phyloP scores from a whole-genome alignment of 2,329 filamentous ascomycete species.

The Penicillium occitanis region DNA sequence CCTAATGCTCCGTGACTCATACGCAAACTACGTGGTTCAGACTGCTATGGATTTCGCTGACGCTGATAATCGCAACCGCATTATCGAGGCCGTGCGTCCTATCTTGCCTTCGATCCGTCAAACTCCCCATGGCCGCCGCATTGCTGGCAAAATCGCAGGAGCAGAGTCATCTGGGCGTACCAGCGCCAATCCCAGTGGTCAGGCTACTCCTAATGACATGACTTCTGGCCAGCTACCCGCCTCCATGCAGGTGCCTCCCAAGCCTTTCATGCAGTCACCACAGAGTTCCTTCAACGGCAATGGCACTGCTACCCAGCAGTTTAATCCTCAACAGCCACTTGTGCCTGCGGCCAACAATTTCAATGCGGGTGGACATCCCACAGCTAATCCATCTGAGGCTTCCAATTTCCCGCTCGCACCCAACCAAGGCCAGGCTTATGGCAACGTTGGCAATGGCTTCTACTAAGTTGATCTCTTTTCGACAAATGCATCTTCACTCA shows the following conservation, averaged over 20 bases:
- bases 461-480: conserved; percentile 28
- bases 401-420: conserved; percentile 34
- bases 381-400: conserved; percentile 29
- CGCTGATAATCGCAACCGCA: conserved; percentile 66
- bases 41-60: conserved; percentile 88
- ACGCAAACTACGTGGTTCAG: conserved; percentile 97
- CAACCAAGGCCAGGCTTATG: conserved; percentile 31
- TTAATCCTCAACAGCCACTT: conserved; percentile 22
- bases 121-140: conserved; percentile 91
- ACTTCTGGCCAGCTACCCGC: conserved; percentile 38
- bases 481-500: conserved; percentile 13
- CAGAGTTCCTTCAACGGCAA: conserved; percentile 30
- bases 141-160: conserved; percentile 78
- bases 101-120: conserved; percentile 80
- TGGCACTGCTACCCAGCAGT: conserved; percentile 28
- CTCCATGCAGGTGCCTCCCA: conserved; percentile 31
- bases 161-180: conserved; percentile 48
- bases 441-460: conserved; percentile 29
- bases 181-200: conserved; percentile 40
- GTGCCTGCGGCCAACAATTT: conserved; percentile 21
- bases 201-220: conserved; percentile 43
- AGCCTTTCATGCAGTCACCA: conserved; percentile 32
- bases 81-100: conserved; percentile 83
- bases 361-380: conserved; percentile 15
- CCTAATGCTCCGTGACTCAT: conserved; percentile 84